Percentiles rank a stretch among this genome's conserved stretches.
phyloP scores from a whole-genome alignment of 768 basidiomycete genomes.

The Rubroboletus satanas region DNA sequence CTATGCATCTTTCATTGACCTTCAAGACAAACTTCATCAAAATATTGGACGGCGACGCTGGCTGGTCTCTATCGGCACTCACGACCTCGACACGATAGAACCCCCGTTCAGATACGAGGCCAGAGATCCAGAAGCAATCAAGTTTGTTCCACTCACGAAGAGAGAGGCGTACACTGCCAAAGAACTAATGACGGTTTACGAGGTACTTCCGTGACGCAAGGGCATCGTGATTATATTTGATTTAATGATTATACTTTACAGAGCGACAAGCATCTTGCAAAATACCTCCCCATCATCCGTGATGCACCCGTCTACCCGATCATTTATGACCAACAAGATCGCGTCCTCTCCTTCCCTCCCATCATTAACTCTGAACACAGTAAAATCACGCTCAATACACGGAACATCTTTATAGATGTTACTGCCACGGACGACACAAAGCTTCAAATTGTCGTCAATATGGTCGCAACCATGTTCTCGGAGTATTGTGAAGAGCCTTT shows the following conservation, averaged over 20 bases:
- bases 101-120: slow-evolving; percentile 89
- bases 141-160: slow-evolving; percentile 85
- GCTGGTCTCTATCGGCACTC: slow-evolving; percentile 95
- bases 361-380: slow-evolving; percentile 98
- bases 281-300: slow-evolving; percentile 88
- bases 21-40: slow-evolving; percentile 99
- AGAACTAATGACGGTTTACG: slow-evolving; percentile 90
- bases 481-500: slow-evolving; percentile 92
- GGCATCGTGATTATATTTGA: not conserved
- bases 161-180: slow-evolving; percentile 75
- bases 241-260: slow-evolving; percentile 29
- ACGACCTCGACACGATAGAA: slow-evolving; percentile 87
- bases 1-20: slow-evolving; percentile 95
- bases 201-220: slow-evolving; percentile 49
- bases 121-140: slow-evolving; percentile 79
- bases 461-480: slow-evolving; percentile 95
- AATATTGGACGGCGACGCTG: slow-evolving; percentile 89
- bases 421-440: slow-evolving; percentile 98
- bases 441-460: slow-evolving; percentile 91
- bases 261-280: slow-evolving; percentile 88
- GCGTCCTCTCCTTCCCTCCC: slow-evolving; percentile 93
- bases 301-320: slow-evolving; percentile 96
- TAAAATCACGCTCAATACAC: slow-evolving; percentile 92
- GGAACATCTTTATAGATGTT: slow-evolving; percentile 93
- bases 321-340: slow-evolving; percentile 88